These are phyloP conservation scores for Penicillium fuscoglaucum DNA, from an alignment of 2,329 filamentous ascomycete genomes.

Conservation along the genomic window DNA sequence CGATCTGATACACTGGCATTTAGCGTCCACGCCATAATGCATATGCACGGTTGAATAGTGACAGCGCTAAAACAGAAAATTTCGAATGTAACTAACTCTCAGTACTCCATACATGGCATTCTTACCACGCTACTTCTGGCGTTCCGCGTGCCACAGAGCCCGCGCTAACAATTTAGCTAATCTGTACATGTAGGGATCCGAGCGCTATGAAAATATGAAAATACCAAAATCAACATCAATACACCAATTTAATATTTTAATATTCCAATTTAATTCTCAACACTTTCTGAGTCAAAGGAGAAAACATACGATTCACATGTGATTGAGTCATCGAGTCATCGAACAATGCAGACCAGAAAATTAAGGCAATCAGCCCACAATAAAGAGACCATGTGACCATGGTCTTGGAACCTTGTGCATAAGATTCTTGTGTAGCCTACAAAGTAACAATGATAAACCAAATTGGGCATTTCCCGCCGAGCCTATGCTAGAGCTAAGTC, in stretches of 20 bases:
- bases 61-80: slow-evolving; percentile 6
- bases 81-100: neutral
- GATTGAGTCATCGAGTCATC: neutral
- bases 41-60: slow-evolving; percentile 6
- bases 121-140: neutral
- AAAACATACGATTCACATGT: slow-evolving; percentile 8
- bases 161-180: slow-evolving; percentile 1
- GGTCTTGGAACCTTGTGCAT: neutral
- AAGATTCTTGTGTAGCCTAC: neutral
- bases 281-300: slow-evolving; percentile 1
- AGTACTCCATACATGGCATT: neutral
- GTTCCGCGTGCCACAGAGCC: neutral
- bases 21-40: slow-evolving; percentile 1
- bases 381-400: slow-evolving; percentile 5
- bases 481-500: neutral
- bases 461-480: slow-evolving; percentile 7
- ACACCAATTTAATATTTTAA: neutral
- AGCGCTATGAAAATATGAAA: neutral
- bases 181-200: neutral
- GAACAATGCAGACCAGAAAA: slow-evolving; percentile 2
- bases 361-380: slow-evolving; percentile 7
- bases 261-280: neutral
- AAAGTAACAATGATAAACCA: neutral
- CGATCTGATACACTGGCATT: slow-evolving; percentile 4
- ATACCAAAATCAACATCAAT: neutral